Base-by-base conservation (phyloP, 768 basidiomycete species). In the Mycena indigotica region DNA sequence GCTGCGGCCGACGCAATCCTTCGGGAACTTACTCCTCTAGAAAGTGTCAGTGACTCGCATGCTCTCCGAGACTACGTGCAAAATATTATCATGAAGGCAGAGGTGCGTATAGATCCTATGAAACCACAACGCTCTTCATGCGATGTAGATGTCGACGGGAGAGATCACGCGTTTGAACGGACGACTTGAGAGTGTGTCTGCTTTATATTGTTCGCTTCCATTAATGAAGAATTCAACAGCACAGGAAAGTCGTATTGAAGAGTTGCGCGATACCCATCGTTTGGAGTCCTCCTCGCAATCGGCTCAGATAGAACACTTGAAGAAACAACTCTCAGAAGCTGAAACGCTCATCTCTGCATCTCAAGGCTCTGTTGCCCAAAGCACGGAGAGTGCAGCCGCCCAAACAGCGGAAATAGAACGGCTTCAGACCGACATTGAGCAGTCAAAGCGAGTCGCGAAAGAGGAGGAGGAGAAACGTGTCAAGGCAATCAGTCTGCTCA, bases 401-500 rank as follows among this genome's bases (percentile, higher is more conserved):
- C 83, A 79, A 39, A 80, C 82, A 52, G 71, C 73, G 0, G 86
- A 90, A 38, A 72, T 87, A 0, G 79, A 81, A 2, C 80, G 77
- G 17, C 74, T 94, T n/a, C 78, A 79, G 46, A 70, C 77, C 17
- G 91, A 97, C 55, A 71, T 88, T 1, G 80, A 85, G 46, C 82
- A 81, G 44, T 73, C 81, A 3, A 87, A 85, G 61, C 76, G 75
- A 19, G 54, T 77, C 10, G 88, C 86, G 4, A 97, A 92, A 70
- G 95, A 98, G 59, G 97, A 98, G 69, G 97, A 98, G 71, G 97
- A 99, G 73, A 98, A 99, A 73, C 86, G 96, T 13, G 84, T 87
- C 19, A 99, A 98, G 67, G 95, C 95, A 0, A 89, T 98, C 62
- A 89, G 87, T 50, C 75, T 98, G 25, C 77, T 99, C 56, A 98